Percentiles rank a stretch among this genome's conserved stretches.
Conservation (phyloP, 192 early-diverging fungal species). For the Diversispora epigaea region DNA sequence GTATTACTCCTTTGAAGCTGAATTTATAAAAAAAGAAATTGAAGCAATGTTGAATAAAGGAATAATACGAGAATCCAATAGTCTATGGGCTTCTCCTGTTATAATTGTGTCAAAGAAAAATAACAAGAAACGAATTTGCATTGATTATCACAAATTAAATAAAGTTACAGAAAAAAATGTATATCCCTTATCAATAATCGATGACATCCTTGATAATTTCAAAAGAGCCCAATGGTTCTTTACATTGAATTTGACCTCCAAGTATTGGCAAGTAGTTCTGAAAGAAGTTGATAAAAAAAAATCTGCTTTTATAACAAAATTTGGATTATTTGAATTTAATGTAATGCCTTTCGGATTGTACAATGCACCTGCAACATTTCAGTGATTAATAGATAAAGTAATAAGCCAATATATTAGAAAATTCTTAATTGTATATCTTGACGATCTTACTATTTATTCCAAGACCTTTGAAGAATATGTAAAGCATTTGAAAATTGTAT, state of each 20-base stretch:
- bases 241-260: constrained; percentile 40
- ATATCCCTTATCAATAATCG: constrained; percentile 44
- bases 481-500: constrained; percentile 23
- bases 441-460: constrained; percentile 46
- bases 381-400: constrained; percentile 42
- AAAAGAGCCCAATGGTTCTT: constrained; percentile 35
- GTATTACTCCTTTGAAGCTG: neutral
- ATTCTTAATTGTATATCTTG: constrained; percentile 43
- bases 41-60: neutral
- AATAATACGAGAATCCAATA: neutral
- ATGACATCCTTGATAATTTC: constrained; percentile 42
- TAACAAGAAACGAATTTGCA: constrained; percentile 45
- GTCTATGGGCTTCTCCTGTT: constrained; percentile 26
- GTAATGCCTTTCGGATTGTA: constrained; percentile 44
- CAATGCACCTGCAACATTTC: constrained; percentile 45
- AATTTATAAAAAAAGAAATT: neutral
- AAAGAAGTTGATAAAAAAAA: constrained; percentile 30
- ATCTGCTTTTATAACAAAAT: constrained; percentile 34
- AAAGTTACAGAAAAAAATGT: constrained; percentile 42
- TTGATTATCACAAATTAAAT: constrained; percentile 58
- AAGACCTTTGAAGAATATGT: constrained; percentile 39
- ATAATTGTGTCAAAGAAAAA: constrained; percentile 47
- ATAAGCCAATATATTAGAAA: constrained; percentile 35
- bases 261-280: constrained; percentile 35
- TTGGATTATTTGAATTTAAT: constrained; percentile 42